Evolutionary conservation across 805 yeast genomes (phyloP).

Genomic region (Wickerhamiella hasegawae): DNA sequence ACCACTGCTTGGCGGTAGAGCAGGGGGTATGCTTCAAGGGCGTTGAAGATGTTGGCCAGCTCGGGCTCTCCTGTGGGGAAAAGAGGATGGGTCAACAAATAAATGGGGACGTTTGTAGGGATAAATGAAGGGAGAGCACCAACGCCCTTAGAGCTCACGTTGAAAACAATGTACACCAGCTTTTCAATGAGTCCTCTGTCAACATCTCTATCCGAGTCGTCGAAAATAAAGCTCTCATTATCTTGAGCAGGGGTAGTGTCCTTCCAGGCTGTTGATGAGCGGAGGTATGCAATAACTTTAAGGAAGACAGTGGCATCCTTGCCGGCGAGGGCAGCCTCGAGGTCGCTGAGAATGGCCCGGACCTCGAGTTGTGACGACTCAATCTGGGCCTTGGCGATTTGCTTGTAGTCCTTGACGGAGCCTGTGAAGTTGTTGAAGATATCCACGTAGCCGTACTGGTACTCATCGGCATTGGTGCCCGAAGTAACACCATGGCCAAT

Average conservation of each 20-base stretch:
- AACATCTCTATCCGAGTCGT: conserved; percentile 50
- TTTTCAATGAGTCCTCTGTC: conserved; percentile 38
- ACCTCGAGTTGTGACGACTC: conserved; percentile 23
- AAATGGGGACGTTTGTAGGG: conserved; percentile 48
- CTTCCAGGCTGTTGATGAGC: not conserved
- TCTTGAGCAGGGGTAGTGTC: conserved; percentile 3
- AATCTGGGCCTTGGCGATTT: conserved; percentile 22
- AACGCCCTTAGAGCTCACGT: not conserved
- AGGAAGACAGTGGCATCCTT: conserved; percentile 13
- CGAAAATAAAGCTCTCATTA: conserved; percentile 32
- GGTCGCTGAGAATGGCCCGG: conserved; percentile 25
- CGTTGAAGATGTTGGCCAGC: conserved; percentile 33
- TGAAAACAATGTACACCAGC: conserved; percentile 30
- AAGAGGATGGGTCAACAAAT: conserved; percentile 73
- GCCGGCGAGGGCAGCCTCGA: conserved; percentile 28
- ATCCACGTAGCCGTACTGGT: conserved; percentile 17
- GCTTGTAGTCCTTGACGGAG: conserved; percentile 1
- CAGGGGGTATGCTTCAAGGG: conserved; percentile 39
- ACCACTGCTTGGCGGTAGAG: conserved; percentile 69
- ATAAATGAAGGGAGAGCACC: conserved; percentile 11
- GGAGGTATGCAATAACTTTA: conserved; percentile 10
- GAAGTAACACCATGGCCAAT: conserved; percentile 12
- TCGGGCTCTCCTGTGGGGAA: conserved; percentile 41
- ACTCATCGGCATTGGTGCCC: conserved; percentile 3
- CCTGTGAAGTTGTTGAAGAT: conserved; percentile 23